Base-by-base conservation (phyloP, 2,329 filamentous ascomycete genomes). In the Colletotrichum aenigma region DNA sequence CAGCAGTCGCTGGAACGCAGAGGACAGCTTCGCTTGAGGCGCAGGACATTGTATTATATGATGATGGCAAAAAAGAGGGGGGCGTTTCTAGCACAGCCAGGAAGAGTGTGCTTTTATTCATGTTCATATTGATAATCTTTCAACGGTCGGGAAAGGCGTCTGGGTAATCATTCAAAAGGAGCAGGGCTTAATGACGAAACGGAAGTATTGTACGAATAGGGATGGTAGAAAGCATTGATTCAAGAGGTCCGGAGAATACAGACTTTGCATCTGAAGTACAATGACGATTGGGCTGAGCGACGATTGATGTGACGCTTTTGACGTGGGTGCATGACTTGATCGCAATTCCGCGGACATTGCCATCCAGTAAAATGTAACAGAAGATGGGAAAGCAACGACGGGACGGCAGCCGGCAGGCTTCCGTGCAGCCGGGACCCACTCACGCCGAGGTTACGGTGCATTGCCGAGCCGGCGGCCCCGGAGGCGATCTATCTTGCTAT, bases 11-110 rank as follows among this genome's bases (percentile, higher is more conserved):
- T 86, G 86, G 86, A 81, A 81, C 69, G 85, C 82, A 36, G 85
- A 87, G 76, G 84, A 88, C 79, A 87, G 84, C 75, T 87, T 88
- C 82, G 86, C 85, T 26, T 86, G 79, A 85, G 32, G 52, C 70
- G 26, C 12, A 26, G 26, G 28, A 38, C 30, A 15, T 52, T 74
- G 70, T 73, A 76, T 34, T 69, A 74, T 64, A 76, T 34, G 18
- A 61, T 55, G 55, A 38, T 21, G 36, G 62, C 30, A 64, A 69
- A 65, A 65, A 75, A 32, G 7, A 34, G 30, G 65, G 62, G 38
- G 34, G 70, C 58, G 43, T 74, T 75, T 52, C 16, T 55, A 75
- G 43, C 58, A 52, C 48, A 74, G 38, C 56, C 66, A 43, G 12
- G 67, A 24, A 16, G 61, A 26, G 60, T 18, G 60, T 18, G 43